Percentiles rank a stretch among this genome's conserved stretches.
Evolutionary conservation across 106 monocot genomes (phyloP).

Genomic region (Iris macrosiphon): DNA sequence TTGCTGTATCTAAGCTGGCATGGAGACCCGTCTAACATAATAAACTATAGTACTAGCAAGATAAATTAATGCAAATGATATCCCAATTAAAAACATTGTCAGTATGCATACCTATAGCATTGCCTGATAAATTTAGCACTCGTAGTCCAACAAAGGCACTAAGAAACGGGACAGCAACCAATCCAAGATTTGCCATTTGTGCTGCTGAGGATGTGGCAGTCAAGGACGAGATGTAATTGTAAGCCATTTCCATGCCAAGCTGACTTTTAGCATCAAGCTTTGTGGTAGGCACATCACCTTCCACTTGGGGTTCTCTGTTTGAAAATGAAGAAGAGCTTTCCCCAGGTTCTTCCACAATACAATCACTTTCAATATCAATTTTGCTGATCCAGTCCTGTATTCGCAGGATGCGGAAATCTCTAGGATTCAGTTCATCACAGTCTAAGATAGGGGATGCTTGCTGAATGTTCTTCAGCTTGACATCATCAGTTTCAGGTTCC

Average conservation of each 20-base stretch:
- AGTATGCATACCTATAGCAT: constrained; percentile 47
- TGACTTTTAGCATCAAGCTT: constrained; percentile 30
- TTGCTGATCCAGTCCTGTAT: constrained; percentile 77
- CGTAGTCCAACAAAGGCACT: constrained; percentile 37
- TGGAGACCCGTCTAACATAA: too few relatives aligned
- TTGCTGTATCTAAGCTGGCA: too few relatives aligned
- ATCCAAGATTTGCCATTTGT: constrained; percentile 57
- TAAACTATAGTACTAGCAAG: background rate
- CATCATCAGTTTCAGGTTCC: constrained; percentile 12
- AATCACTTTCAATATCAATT: constrained; percentile 42
- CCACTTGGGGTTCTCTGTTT: constrained; percentile 10
- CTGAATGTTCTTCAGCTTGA: constrained; percentile 1
- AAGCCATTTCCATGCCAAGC: constrained; percentile 46
- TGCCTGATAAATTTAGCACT: constrained; percentile 53
- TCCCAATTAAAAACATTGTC: too few relatives aligned
- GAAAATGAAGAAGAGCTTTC: constrained; percentile 18
- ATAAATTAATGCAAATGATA: background rate
- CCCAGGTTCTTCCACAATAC: constrained; percentile 30
- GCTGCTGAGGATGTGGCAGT: constrained; percentile 36
- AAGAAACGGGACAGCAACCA: constrained; percentile 47
- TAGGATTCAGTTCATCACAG: constrained; percentile 13
- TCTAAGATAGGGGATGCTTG: constrained; percentile 4
- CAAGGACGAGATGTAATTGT: constrained; percentile 52
- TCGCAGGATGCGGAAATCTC: constrained; percentile 36
- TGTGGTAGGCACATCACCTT: constrained; percentile 8